Evolutionary conservation across 805 yeast genomes (phyloP), one percentile per base, ranked within the genome.

Genomic region (Kurtzmaniella fragi): DNA sequence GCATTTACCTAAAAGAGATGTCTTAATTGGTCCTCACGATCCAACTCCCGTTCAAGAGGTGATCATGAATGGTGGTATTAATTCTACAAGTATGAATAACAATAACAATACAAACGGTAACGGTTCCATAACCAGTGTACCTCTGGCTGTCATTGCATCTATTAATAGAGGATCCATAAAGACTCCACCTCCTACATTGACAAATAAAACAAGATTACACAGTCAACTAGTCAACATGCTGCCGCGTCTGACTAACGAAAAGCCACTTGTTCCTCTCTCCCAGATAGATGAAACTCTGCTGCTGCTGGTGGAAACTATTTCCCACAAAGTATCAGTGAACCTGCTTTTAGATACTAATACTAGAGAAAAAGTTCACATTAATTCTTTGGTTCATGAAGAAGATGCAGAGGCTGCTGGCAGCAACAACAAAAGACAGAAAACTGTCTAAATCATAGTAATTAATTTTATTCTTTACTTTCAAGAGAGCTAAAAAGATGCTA

Each of bases 1-100:
- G 9, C 58, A 54, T 28, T 42, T 39, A 29, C 25, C 42, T 10
- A 34, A 42, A 35, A 48, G 50, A 30, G 42, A 39, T 26, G 46
- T 54, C 5, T 34, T 50, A 14, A 42, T 47, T 17, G 47, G 53
- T n/a, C 54, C 57, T 13, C 52, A 47, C 30, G 56, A 52, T 31
- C 40, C 43, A 3, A 33, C 39, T 13, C 46, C 8, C 7, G 8
- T 5, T 20, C 25, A 20, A 20, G 25, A 20, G 5, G 25, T 35
- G 9, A 14, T n/a, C 16, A 12, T 25, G 4, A 31, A 25, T 14
- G 27, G 25, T 15, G 38, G 25, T 15, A 32, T 28, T 17, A 26
- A 33, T 11, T 28, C 39, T 5, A 29, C 23, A 23, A 33, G 34
- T 7, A 32, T 36, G 27, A 37, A 32, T 30, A 31, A 25, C 14